These are phyloP conservation scores for Teunomyces pallodes DNA, from an alignment of 805 yeast genomes.

Conservation along the genomic window DNA sequence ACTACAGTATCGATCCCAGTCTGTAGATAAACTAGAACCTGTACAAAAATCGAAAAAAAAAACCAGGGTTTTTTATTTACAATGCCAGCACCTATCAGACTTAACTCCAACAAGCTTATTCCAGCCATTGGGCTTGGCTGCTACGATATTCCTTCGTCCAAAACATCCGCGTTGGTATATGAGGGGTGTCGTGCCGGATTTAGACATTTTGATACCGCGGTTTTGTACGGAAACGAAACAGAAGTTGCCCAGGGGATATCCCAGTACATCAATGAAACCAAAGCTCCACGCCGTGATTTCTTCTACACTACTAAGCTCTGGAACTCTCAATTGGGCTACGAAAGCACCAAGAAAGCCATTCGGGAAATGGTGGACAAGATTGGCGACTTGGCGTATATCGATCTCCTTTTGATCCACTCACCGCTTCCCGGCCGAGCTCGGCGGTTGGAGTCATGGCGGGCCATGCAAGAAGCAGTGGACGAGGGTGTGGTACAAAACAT, in stretches of 20 bases:
- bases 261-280: constrained; percentile 39
- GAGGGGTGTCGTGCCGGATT: constrained; percentile 65
- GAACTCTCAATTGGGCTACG: constrained; percentile 37
- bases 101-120: constrained; percentile 32
- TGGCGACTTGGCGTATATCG: constrained; percentile 61
- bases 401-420: constrained; percentile 63
- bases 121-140: constrained; percentile 53
- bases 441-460: constrained; percentile 52
- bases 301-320: constrained; percentile 69
- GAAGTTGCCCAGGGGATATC: constrained; percentile 64
- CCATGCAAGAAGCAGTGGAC: constrained; percentile 54
- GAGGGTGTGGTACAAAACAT: constrained; percentile 49
- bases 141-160: constrained; percentile 37
- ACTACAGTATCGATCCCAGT: too few relatives aligned
- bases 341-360: constrained; percentile 56
- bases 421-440: constrained; percentile 43
- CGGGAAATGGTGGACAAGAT: constrained; percentile 52
- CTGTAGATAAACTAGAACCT: too few relatives aligned
- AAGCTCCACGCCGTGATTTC: constrained; percentile 22
- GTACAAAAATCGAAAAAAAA: too few relatives aligned
- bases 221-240: constrained; percentile 63
- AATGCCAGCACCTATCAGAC: constrained; percentile 11
- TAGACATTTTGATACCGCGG: constrained; percentile 75
- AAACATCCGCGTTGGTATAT: constrained; percentile 43
- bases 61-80: background rate